Evolutionary conservation across 495 filamentous ascomycete genomes (phyloP).

Genomic region (Neurospora tetraspora): DNA sequence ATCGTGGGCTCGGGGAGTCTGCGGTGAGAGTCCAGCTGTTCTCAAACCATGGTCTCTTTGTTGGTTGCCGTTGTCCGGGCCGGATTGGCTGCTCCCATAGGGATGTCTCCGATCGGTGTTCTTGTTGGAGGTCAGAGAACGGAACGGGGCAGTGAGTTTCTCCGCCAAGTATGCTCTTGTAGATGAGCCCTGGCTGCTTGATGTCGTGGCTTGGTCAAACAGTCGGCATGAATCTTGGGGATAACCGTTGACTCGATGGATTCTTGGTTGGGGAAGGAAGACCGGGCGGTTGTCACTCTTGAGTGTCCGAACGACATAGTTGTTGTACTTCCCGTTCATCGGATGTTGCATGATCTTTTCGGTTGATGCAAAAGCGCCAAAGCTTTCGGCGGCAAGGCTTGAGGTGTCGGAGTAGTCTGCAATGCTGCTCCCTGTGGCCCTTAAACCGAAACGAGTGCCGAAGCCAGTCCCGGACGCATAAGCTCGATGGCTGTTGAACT

Average conservation of each 20-base stretch:
- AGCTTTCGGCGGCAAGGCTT: neutral
- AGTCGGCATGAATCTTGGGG: conserved; percentile 16
- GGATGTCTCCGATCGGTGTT: conserved; percentile 1
- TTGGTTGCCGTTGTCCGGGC: neutral
- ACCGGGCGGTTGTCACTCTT: conserved; percentile 16
- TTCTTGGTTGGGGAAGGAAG: conserved; percentile 16
- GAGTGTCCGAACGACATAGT: conserved; percentile 10
- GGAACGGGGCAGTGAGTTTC: conserved; percentile 18
- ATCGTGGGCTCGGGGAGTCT: neutral
- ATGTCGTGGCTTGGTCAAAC: conserved; percentile 6
- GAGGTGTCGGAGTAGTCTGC: conserved; percentile 26
- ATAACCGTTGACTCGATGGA: conserved; percentile 19
- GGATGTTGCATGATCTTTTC: conserved; percentile 21
- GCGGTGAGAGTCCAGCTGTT: neutral
- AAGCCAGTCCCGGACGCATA: conserved; percentile 6
- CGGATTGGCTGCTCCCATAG: neutral
- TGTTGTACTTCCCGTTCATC: neutral
- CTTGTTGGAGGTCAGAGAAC: conserved; percentile 5
- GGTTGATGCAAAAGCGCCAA: conserved; percentile 10
- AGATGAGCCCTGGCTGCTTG: conserved; percentile 4
- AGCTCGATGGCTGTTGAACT: conserved; percentile 20
- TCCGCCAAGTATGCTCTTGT: conserved; percentile 10
- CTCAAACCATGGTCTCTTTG: neutral
- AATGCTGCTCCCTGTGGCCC: conserved; percentile 28
- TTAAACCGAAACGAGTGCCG: conserved; percentile 1